A percentile compares a stretch with the other conserved stretches of the same genome.
phyloP scores from a whole-genome alignment of 1,284 basidiomycete genomes.

The Entoloma clypeatum region DNA sequence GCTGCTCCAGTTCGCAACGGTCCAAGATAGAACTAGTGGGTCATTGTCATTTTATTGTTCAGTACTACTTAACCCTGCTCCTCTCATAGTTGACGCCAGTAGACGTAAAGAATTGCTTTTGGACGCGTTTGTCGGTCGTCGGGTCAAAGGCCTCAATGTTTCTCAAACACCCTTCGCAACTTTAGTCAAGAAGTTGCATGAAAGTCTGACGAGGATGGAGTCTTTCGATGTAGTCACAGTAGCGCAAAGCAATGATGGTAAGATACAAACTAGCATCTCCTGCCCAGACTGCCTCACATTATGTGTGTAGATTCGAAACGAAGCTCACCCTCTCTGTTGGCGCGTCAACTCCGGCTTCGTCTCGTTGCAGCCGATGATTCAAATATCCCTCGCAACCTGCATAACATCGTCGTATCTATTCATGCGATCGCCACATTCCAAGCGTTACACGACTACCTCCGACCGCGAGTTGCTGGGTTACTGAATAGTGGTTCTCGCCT shows the following conservation, averaged over 20 bases:
- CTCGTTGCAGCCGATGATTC: constrained; percentile 85
- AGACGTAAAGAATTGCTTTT: constrained; percentile 72
- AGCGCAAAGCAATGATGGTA: constrained; percentile 72
- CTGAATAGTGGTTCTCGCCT: constrained; percentile 65
- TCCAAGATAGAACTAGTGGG: constrained; percentile 55
- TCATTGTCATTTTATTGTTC: constrained; percentile 10
- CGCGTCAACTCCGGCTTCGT: constrained; percentile 84
- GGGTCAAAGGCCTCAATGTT: constrained; percentile 38
- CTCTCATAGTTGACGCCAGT: constrained; percentile 46
- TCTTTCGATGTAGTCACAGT: constrained; percentile 92
- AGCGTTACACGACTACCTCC: constrained; percentile 90
- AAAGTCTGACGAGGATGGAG: constrained; percentile 89
- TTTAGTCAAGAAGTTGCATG: constrained; percentile 94
- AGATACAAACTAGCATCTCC: constrained; percentile 21
- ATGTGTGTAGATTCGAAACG: constrained; percentile 71
- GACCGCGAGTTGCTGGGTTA: constrained; percentile 82
- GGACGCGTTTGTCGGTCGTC: constrained; percentile 65
- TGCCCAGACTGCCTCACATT: constrained; percentile 8
- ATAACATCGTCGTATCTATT: constrained; percentile 91
- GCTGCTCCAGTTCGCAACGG: constrained; percentile 79
- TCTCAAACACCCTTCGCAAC: constrained; percentile 66
- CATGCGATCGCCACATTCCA: constrained; percentile 97
- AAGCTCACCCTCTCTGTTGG: constrained; percentile 80
- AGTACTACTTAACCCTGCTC: constrained; percentile 9
- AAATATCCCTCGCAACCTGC: constrained; percentile 80